Evolutionary conservation across 805 yeast genomes (phyloP).

Genomic region (Pichia deserticola): DNA sequence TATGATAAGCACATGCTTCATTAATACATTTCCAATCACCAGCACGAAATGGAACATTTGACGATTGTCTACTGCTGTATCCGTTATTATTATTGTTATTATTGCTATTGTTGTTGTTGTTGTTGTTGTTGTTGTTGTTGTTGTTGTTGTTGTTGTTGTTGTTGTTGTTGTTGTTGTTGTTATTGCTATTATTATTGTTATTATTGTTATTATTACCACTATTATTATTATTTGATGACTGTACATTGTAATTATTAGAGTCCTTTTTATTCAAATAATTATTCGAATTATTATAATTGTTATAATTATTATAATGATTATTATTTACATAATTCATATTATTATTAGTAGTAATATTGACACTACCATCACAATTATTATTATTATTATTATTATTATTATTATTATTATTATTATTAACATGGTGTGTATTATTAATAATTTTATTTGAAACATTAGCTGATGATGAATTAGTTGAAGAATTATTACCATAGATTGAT

Average conservation of each 20-base stretch:
- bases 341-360: conserved; percentile 11
- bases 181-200: conserved; percentile 4
- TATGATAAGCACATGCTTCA: conserved; percentile 77
- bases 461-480: conserved; percentile 12
- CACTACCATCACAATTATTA: conserved; percentile 10
- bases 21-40: conserved; percentile 93
- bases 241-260: neutral
- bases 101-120: conserved; percentile 13
- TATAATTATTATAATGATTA: conserved; percentile 12
- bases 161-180: neutral
- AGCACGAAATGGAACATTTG: conserved; percentile 85
- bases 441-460: conserved; percentile 5
- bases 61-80: conserved; percentile 19
- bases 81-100: conserved; percentile 15
- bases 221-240: conserved; percentile 6
- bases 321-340: conserved; percentile 13
- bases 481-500: conserved; percentile 33
- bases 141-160: no score
- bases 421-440: conserved; percentile 5
- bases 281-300: conserved; percentile 14
- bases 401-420: conserved; percentile 4
- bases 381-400: conserved; percentile 7
- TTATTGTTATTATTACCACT: neutral
- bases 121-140: conserved; percentile 8
- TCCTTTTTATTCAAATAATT: conserved; percentile 12